phyloP scores from a whole-genome alignment of 805 yeast genomes.

The Metschnikowia similis region DNA sequence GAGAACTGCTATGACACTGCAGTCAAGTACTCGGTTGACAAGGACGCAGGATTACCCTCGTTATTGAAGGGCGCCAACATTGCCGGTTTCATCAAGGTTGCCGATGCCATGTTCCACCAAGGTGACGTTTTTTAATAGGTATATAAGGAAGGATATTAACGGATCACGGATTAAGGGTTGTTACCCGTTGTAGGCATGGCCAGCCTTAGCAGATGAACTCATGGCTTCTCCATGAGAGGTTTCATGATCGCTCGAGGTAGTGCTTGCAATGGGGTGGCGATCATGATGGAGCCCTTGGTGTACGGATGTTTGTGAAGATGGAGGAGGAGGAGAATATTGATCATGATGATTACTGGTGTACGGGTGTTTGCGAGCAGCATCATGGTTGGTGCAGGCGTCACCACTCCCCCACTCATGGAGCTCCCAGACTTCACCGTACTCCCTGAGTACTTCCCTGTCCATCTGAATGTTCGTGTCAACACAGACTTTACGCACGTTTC shows the following conservation, averaged over 20 bases:
- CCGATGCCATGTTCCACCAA: constrained; percentile 96
- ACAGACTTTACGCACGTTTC: constrained; percentile 12
- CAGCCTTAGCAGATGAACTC: too few species aligned
- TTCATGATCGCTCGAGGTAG: too few species aligned
- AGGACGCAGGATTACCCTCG: constrained; percentile 72
- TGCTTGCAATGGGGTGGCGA: too few species aligned
- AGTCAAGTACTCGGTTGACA: constrained; percentile 68
- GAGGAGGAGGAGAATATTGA: too few species aligned
- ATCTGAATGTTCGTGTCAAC: constrained; percentile 11
- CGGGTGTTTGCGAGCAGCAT: too few species aligned
- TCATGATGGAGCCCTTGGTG: too few species aligned
- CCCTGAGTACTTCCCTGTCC: constrained; percentile 16
- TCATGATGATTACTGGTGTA: too few species aligned
- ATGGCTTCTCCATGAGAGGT: too few species aligned
- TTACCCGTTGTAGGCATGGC: too few species aligned
- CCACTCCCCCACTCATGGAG: background rate
- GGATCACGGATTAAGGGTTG: too few species aligned
- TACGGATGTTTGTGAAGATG: too few species aligned
- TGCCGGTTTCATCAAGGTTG: constrained; percentile 98
- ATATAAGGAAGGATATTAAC: constrained; percentile 1
- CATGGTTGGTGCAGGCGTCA: too few species aligned
- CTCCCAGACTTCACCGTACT: constrained; percentile 13
- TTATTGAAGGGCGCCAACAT: constrained; percentile 98
- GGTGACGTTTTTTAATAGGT: constrained; percentile 64
- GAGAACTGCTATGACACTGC: constrained; percentile 90